Percentiles rank a stretch among this genome's conserved stretches.
Conservation (phyloP, 106 monocot species). For the Iris macrosiphon region DNA sequence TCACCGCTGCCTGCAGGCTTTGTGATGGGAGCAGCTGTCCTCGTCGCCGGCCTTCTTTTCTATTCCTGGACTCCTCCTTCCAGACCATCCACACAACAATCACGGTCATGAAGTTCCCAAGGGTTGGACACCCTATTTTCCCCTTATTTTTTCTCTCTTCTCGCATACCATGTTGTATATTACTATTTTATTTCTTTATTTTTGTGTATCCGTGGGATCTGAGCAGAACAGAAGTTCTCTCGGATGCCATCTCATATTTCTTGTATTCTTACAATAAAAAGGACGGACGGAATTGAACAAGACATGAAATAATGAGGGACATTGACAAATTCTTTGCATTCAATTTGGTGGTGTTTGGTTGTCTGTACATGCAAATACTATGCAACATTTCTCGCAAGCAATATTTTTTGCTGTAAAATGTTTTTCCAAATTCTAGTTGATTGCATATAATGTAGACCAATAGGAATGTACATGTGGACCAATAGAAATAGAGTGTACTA, state of each 20-base stretch:
- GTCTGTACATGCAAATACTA: too few species aligned
- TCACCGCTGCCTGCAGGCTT: conserved; percentile 70
- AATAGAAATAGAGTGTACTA: too few species aligned
- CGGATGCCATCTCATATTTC: background rate
- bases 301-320: too few species aligned
- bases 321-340: background rate
- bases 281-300: too few species aligned
- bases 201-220: background rate
- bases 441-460: too few species aligned
- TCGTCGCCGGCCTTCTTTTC: conserved; percentile 67
- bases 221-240: conserved; percentile 36
- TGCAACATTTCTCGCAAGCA: too few species aligned
- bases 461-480: too few species aligned
- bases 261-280: conserved; percentile 8
- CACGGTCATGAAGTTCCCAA: conserved; percentile 2
- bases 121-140: background rate
- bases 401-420: too few species aligned
- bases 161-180: background rate
- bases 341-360: too few species aligned
- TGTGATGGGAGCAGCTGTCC: conserved; percentile 58
- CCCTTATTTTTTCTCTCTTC: background rate
- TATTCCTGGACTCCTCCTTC: conserved; percentile 45
- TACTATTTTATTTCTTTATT: background rate
- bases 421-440: too few species aligned
- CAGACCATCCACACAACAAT: background rate